Percentiles rank a stretch among this genome's conserved stretches.
phyloP scores from a whole-genome alignment of 805 yeast species.

The Hanseniaspora nectarophila region DNA sequence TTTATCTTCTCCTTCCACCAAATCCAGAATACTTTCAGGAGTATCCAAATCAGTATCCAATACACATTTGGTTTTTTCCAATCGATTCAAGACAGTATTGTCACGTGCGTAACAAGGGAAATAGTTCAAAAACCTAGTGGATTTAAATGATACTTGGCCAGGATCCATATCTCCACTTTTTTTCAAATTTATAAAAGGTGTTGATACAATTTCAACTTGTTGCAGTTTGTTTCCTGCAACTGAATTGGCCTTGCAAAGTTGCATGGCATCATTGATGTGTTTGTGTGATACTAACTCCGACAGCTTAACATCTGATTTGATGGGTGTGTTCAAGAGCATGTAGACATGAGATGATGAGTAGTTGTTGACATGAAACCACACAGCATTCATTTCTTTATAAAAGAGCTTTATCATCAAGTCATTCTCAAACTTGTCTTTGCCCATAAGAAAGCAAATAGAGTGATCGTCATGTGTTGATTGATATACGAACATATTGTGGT shows the following conservation, averaged over 20 bases:
- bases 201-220: constrained; percentile 54
- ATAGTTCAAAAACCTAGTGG: constrained; percentile 42
- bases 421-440: constrained; percentile 63
- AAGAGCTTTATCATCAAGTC: constrained; percentile 52
- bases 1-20: not conserved
- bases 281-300: constrained; percentile 42
- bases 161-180: constrained; percentile 62
- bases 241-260: constrained; percentile 64
- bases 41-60: constrained; percentile 21
- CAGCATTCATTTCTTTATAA: constrained; percentile 39
- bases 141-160: constrained; percentile 67
- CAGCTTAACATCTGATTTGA: constrained; percentile 30
- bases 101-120: constrained; percentile 45
- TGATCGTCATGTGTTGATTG: constrained; percentile 21
- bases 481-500: constrained; percentile 22
- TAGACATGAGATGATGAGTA: constrained; percentile 70
- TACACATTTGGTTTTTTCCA: constrained; percentile 53
- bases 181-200: constrained; percentile 60
- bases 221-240: constrained; percentile 62
- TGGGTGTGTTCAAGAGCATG: constrained; percentile 35
- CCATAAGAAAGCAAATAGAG: constrained; percentile 36
- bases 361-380: constrained; percentile 77
- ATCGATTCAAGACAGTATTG: constrained; percentile 46
- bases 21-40: not conserved
- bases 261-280: constrained; percentile 48